Conservation (phyloP, 176 grass and related monocot genomes). For the maize (Zea mays) region DNA sequence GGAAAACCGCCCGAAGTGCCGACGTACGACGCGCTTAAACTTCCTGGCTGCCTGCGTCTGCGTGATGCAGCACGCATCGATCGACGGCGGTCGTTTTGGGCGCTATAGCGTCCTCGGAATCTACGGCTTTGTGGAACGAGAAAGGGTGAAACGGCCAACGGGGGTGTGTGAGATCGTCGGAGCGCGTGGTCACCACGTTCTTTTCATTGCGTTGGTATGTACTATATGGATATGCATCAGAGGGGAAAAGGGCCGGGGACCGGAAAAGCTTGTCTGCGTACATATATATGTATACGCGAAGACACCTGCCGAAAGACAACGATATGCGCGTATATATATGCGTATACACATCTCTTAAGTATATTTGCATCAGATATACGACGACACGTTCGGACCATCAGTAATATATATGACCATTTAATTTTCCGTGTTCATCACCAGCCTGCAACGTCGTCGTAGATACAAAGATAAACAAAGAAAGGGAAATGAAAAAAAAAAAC, state of each 20-base stretch:
- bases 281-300: not conserved
- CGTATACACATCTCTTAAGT: not conserved
- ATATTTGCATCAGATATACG: not conserved
- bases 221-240: not conserved
- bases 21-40: conserved; percentile 13
- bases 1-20: not conserved
- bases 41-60: not conserved
- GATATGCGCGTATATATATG: not conserved
- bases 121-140: not conserved
- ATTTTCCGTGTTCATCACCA: not conserved
- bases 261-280: not conserved
- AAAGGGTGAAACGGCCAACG: conserved; percentile 4
- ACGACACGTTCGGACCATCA: not conserved
- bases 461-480: not conserved
- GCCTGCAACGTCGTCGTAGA: not conserved
- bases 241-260: not conserved
- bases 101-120: conserved; percentile 10
- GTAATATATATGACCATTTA: not conserved
- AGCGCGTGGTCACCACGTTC: conserved; percentile 30
- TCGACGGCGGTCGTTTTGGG: not conserved
- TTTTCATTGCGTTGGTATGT: not conserved
- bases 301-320: not conserved
- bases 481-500: not conserved
- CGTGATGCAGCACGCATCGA: not conserved
- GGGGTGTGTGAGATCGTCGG: not conserved